Evolutionary conservation across 2,329 filamentous ascomycete genomes (phyloP), one percentile per base, ranked within the genome.

Genomic region (Hansfordia pulvinata): DNA sequence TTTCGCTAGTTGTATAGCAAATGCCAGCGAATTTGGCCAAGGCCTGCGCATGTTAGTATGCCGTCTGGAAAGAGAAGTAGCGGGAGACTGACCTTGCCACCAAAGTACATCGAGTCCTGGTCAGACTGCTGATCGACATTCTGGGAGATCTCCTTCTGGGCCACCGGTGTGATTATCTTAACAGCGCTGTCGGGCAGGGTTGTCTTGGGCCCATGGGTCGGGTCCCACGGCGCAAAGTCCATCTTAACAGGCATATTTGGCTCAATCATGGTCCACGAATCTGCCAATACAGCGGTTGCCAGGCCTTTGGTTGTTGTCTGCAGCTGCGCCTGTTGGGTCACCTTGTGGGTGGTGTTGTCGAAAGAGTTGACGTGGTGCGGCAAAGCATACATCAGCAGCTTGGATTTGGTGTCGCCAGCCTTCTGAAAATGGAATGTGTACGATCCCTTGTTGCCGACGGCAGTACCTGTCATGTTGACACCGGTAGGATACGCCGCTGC

Each of bases 31-130:
- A 86, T 46, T 88, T 88, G 35, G 75, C 77, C 11, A 90, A 54
- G 1, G 73, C 70, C 69, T 74, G 22, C 17, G 19, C 5, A 26
- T 17, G 27, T 43, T 26, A 40, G 29, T 3, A 23, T 23, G 18
- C 27, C 35, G 32, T 30, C 58, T 18, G 25, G 22, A 58, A 19
- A 47, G 34, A n/a, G 56, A 38, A 12, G 25, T 6, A 4, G 10
- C 18, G n/a, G 36, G 14, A 9, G 6, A 33, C 50, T 38, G 33
- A 67, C 78, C 61, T 88, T 96, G 39, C 90, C 90, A 39, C 80
- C 81, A 50, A 78, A 94, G 52, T 96, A 96, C 73, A 93, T 86
- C 19, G 84, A 93, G 46, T 88, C 69, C 19, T 82, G 58, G 35
- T 90, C 70, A 5, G 73, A 72, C 43, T 90, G 76, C 0, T 58